Base-by-base conservation (phyloP, 139 green algal species). In the Auxenochlorella pyrenoidosa region DNA sequence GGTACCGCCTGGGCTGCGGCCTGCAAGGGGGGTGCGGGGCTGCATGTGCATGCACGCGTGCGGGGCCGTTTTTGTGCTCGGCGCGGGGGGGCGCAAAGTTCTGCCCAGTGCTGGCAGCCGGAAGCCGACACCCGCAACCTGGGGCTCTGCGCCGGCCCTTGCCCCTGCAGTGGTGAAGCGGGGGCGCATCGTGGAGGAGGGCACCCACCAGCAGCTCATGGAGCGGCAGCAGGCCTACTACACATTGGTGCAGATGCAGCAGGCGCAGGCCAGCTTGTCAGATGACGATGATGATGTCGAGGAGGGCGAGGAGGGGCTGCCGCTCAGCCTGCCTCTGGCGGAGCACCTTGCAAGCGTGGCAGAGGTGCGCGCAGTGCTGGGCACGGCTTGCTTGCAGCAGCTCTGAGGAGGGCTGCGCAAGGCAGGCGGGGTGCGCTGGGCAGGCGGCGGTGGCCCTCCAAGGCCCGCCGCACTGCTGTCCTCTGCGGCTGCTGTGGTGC, bases 241-340 rank as follows among this genome's bases (percentile, higher is more conserved):
- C 6, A 91, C 87, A 10, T 92, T 98, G 58, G 92, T 96, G 5
- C 88, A 93, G 72, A 87, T 97, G 86, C 94, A 97, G 89, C 88
- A 84, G 73, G 68, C 47, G 24, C 47, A 87, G 54, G 59, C 40
- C 38, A n/a, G 18, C 12, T 22, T 40, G 26, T 24, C 47, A 36
- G 73, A 85, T 12, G 79, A 86, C 22, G 59, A 87, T 2, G 70
- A 87, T 26, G 73, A 63, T 16, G 83, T 73, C 8, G 66, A 82
- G 26, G 84, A 75, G 0, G 84, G 51, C 63, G 66, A 82, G 77
- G 71, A 16, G 59, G 59, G 30, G 13, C 38, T 22, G 78, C 54
- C 54, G 54, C 54, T 63, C 28, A 36, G 26, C 28, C 28, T 71
- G 63, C 63, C 24, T 18, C 63, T 71, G 63, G 63, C 63, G 36